phyloP scores from a whole-genome alignment of 306 rosid species.

The Cucurbita pepo region DNA sequence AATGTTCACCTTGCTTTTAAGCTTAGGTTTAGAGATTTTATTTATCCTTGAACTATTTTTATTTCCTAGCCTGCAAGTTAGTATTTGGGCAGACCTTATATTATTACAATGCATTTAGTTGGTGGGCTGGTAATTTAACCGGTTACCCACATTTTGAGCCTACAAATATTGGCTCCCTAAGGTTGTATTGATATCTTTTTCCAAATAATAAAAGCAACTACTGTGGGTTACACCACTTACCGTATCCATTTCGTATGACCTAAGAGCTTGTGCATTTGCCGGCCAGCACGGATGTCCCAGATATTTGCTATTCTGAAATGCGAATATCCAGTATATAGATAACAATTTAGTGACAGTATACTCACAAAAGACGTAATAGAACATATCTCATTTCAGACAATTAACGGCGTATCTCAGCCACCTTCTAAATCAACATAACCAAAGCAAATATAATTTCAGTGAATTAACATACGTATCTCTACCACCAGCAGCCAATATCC shows the following conservation, averaged over 20 bases:
- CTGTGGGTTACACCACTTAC: slow-evolving; percentile 16
- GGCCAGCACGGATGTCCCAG: slow-evolving; percentile 93
- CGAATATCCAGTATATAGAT: slow-evolving; percentile 14
- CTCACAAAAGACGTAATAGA: background rate
- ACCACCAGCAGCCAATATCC: slow-evolving; percentile 85
- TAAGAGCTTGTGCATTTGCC: slow-evolving; percentile 85
- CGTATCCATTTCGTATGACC: slow-evolving; percentile 95
- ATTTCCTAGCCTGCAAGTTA: background rate
- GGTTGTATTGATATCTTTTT: background rate
- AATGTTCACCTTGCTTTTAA: background rate
- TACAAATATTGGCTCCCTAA: background rate
- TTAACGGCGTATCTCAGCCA: slow-evolving; percentile 76
- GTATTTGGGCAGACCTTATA: background rate
- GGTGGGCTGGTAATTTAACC: background rate
- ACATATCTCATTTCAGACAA: slow-evolving; percentile 5
- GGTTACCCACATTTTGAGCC: background rate
- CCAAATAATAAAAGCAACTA: background rate
- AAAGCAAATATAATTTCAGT: slow-evolving; percentile 7
- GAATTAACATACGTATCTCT: slow-evolving; percentile 71
- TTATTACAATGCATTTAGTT: background rate
- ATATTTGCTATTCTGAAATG: slow-evolving; percentile 62
- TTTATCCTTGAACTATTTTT: background rate
- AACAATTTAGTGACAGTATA: slow-evolving; percentile 8
- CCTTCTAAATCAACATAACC: slow-evolving; percentile 5
- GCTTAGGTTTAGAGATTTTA: background rate